Evolutionary conservation across 2,329 filamentous ascomycete genomes (phyloP), one percentile per base, ranked within the genome.

Genomic region (Clonostachys rosea): DNA sequence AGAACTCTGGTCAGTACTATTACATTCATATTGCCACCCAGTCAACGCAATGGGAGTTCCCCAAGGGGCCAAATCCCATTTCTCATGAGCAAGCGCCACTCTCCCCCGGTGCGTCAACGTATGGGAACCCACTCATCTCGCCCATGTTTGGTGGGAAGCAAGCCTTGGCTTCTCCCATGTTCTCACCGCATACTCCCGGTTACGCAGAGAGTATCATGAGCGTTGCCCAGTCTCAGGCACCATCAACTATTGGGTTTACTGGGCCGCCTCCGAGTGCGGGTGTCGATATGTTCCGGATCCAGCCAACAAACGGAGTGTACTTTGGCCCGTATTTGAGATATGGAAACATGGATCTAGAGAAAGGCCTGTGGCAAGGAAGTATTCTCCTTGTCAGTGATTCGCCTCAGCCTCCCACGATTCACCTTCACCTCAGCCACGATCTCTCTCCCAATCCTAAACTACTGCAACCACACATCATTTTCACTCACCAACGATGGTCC

Each of bases 21-120:
- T 99, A 99, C 61, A 99, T 99, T 50, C 94, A 99, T 64, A 77
- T 99, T 33, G 88, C 91, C 2, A 91, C 89, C 1, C 94, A 97
- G 62, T 90, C 91, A 4, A 99, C 94, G 1, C 94, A 99, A 63
- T 99, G 94, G 94, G 94, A 99, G 60, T 97, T 97, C 56, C 94
- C 94, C 30, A 97, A 96, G 68, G 92, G 92, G 0, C 91, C 91
- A 1, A 96, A 90, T 20, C 92, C 92, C 1, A 76, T 96, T 46
- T 88, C 89, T 52, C 80, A 95, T 53, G 91, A 95, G 50, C 79
- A 87, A 13, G 76, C 83, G 14, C 92, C 92, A 0, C 70, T 96
- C 48, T 96, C 92, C 7, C 92, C 92, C 0, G 86, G 86, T 1
- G 82, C 83, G 6, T 89, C 84, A 44, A 86, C 85, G 0, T 91